Conservation (phyloP, 192 early-diverging fungal genomes). For the Gaertneriomyces semiglobifer region DNA sequence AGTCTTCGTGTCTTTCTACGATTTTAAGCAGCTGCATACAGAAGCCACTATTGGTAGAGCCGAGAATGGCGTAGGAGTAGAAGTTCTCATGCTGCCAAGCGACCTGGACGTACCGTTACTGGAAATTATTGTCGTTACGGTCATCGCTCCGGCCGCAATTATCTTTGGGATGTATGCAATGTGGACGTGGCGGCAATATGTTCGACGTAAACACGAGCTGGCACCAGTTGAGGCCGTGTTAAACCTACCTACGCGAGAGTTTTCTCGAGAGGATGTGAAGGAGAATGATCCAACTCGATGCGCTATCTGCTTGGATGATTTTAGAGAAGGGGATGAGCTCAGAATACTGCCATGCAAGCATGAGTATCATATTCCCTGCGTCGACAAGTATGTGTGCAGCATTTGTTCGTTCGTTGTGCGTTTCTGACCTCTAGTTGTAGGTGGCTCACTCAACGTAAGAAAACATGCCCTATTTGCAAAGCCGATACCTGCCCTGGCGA, state of each 20-base stretch:
- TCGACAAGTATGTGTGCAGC: slow-evolving; percentile 59
- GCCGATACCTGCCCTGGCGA: slow-evolving; percentile 28
- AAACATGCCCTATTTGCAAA: slow-evolving; percentile 82
- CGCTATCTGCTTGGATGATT: slow-evolving; percentile 92
- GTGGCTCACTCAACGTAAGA: slow-evolving; percentile 84
- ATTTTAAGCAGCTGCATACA: slow-evolving; percentile 62
- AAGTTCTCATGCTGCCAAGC: slow-evolving; percentile 30
- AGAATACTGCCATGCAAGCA: slow-evolving; percentile 83
- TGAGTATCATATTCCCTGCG: slow-evolving; percentile 82
- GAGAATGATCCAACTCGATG: slow-evolving; percentile 80
- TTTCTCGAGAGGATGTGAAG: slow-evolving; percentile 24
- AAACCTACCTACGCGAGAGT: slow-evolving; percentile 71
- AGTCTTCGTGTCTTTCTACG: slow-evolving; percentile 73
- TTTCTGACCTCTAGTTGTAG: slow-evolving; percentile 5
- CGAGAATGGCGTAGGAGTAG: slow-evolving; percentile 12
- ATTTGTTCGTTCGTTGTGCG: neutral
- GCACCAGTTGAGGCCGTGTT: slow-evolving; percentile 73
- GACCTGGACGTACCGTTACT: slow-evolving; percentile 53
- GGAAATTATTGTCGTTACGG: slow-evolving; percentile 78
- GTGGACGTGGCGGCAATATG: slow-evolving; percentile 55
- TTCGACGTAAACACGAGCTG: slow-evolving; percentile 67
- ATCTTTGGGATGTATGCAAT: slow-evolving; percentile 24
- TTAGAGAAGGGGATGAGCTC: slow-evolving; percentile 71
- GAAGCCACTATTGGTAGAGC: slow-evolving; percentile 10
- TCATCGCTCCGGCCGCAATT: slow-evolving; percentile 42